Conservation (phyloP, 805 yeast species). For the Yarrowia sp. region DNA sequence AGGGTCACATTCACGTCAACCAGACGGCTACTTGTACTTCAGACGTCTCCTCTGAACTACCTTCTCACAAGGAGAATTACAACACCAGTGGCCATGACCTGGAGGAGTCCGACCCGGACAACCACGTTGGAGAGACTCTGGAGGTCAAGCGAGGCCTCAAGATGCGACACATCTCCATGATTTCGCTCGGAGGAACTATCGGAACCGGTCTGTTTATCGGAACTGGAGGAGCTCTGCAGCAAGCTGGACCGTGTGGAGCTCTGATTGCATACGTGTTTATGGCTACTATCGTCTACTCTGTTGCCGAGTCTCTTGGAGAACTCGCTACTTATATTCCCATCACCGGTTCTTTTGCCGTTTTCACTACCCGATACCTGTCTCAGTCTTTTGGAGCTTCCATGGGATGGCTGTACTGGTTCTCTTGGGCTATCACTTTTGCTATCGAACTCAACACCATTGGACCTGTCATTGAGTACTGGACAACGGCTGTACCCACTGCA, state of each 20-base stretch:
- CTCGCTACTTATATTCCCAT: conserved; percentile 54
- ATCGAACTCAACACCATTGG: conserved; percentile 47
- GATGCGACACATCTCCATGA: conserved; percentile 72
- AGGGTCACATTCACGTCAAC: conserved; percentile 4
- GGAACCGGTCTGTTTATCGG: conserved; percentile 79
- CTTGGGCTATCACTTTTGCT: conserved; percentile 49
- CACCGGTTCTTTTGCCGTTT: conserved; percentile 66
- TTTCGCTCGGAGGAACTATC: conserved; percentile 78
- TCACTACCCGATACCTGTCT: conserved; percentile 59
- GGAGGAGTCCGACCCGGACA: conserved; percentile 26
- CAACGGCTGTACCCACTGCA: conserved; percentile 49
- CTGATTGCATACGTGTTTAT: conserved; percentile 60
- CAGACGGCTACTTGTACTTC: neutral
- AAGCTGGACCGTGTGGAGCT: conserved; percentile 67
- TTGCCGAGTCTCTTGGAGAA: conserved; percentile 59
- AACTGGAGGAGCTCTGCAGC: conserved; percentile 59
- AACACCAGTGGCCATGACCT: conserved; percentile 17
- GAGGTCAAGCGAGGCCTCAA: conserved; percentile 39
- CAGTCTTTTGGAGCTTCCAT: conserved; percentile 59
- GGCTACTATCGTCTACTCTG: conserved; percentile 57
- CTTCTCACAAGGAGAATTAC: conserved; percentile 8
- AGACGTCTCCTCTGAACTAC: conserved; percentile 2
- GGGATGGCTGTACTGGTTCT: conserved; percentile 50
- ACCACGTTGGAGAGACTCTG: conserved; percentile 23
- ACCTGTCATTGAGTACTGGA: conserved; percentile 47